Evolutionary conservation across 202 grass and related monocot species (phyloP), one percentile per base, ranked within the genome.

Genomic region (Dendrocalamus latiflorus): DNA sequence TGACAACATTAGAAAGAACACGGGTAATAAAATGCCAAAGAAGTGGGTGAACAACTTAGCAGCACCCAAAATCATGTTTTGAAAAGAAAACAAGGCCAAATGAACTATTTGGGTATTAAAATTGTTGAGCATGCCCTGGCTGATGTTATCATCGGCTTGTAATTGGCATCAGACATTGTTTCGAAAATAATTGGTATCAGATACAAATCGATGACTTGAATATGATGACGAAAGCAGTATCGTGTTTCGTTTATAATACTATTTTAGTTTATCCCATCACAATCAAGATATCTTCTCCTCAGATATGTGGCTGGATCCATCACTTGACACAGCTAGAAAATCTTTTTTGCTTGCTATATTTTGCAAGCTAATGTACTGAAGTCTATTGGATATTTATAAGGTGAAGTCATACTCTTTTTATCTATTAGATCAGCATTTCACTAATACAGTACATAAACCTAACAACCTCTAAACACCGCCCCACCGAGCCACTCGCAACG

Each of bases 301-400:
- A 12, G 57, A 83, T 83, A 72, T 57, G 65, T 51, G 65, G 48
- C 56, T 48, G 15, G 65, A 83, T 87, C 24, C 13, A 48, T 83
- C 49, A 7, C 51, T 18, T 6, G 10, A 22, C 47, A 38, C 26
- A 25, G 51, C n/a, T 61, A 59, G 28, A 74, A 55, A 74, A 74
- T 30, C 28, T 1, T 72, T 28, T 54, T 73, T 37, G 16, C 30
- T 54, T 73, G 28, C 48, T 54, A 54, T 37, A 17, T 54, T 54
- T 37, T n/a, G 28, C 69, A 53, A 20, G 70, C 2, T 43, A 43
- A 43, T 43, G 41, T 11, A 43, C 41, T 10, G 2, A 43, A 10
- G 41, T 43, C 41, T 43, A 43, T 3, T 11, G 41, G 41, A 43
- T 43, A 43, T 43, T 43, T 43, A 9, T 43, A 43, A 11, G 41